Base-by-base conservation (phyloP, 1,284 basidiomycete species). In the Papiliotrema laurentii region DNA sequence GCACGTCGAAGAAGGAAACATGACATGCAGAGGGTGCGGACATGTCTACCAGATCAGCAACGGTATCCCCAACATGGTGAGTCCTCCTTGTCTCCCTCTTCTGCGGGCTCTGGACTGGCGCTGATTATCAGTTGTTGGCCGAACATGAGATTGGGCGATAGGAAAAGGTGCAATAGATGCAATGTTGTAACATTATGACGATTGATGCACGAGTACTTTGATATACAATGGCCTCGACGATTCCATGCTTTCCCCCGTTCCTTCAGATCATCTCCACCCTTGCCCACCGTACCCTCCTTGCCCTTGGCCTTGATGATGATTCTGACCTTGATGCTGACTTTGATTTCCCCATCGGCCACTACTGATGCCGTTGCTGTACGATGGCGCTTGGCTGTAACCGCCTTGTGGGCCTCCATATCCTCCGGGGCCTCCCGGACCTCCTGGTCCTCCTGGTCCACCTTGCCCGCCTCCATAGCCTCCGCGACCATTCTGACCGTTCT, bases 21-120 rank as follows among this genome's bases (percentile, higher is more conserved):
- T 98, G 94, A 80, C 85, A 34, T 98, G 94, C 73, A 87, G 87
- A 18, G 92, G 90, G 59, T 97, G 94, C 75, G 81, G 80, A 18
- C 94, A 97, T 65, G 79, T 85, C 34, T 97, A 96, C 71, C 84
- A 84, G 38, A 92, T 98, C 66, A 85, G 84, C 47, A 92, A 87
- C 67, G 93, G 93, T 11, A 97, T 98, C 59, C 93, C 94, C 5
- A 97, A 97, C 76, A 97, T 98, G 94, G 93, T 93, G 61, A 58
- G 82, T 71, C 50, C 10, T 5, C 7, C 30, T 26, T 22, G 22
- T 10, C 43, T n/a, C n/a, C n/a, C n/a, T n/a, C n/a, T n/a, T n/a
- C n/a, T n/a, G n/a, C n/a, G n/a, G n/a, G n/a, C n/a, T n/a, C n/a
- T n/a, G n/a, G n/a, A n/a, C n/a, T n/a, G n/a, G n/a, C n/a, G n/a